Base-by-base conservation (phyloP, 441 rosid species). In the Monsonia emarginata region DNA sequence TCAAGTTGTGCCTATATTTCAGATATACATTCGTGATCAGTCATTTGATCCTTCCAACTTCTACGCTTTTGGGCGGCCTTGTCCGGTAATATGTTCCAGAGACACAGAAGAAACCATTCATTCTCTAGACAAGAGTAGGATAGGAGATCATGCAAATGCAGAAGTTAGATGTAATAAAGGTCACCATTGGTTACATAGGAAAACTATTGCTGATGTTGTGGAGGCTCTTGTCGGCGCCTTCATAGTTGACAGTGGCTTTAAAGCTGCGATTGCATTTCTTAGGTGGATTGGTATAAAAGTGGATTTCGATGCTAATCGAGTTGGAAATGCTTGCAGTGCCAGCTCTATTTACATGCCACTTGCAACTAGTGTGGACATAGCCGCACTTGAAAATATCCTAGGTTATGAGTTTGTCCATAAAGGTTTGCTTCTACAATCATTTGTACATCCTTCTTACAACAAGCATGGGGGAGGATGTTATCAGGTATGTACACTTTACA, bases 201-300 rank as follows among this genome's bases (percentile, higher is more conserved):
- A 86, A 80, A 90, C 95, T 69, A 84, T 94, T 80, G 91, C 98
- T 52, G 98, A 94, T 77, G 88, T 86, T 48, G 89, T 87, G 50
- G 97, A 94, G 86, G 95, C 97, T 64, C 95, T 94, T 68, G 83
- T 94, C 30, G 98, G 98, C 68, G 97, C 96, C 65, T 87, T 90
- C 77, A 64, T 93, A 74, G 93, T 88, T 77, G 98, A 93, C 67
- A 79, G 85, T 73, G 97, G 98, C 72, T 94, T 94, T 79, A 86
- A 82, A 80, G 96, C 88, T 63, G 96, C 98, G 65, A 69, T 72
- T 57, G 90, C 89, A 56, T 89, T 94, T 84, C 95, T 94, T 73
- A 81, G 78, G 75, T 94, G 98, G 98, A 78, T 94, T 66, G 95
- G 96, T 67, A 84, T 94, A 69, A 69, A 77, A 65, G 84, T 84